phyloP scores from a whole-genome alignment of 2,329 filamentous ascomycete species.

The Periconia digitata region DNA sequence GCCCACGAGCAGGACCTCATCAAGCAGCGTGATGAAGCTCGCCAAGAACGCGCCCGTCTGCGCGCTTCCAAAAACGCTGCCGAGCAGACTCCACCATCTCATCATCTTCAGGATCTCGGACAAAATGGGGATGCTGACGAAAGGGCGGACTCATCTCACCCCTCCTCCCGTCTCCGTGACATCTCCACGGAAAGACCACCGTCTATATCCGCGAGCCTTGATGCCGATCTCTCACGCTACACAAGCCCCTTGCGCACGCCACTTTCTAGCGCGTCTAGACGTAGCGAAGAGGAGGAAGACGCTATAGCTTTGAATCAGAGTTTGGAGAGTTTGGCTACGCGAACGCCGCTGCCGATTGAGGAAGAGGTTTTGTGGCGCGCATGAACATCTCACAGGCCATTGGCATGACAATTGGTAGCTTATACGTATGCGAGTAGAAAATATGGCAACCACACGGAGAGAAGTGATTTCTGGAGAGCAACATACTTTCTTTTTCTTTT shows the following conservation, averaged over 20 bases:
- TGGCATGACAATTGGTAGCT: too few relatives aligned
- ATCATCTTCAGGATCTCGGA: too few relatives aligned
- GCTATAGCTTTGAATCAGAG: constrained; percentile 29
- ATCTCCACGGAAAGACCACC: constrained; percentile 12
- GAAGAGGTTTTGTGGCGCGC: constrained; percentile 42
- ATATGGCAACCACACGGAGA: too few relatives aligned
- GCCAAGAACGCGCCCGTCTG: constrained; percentile 33
- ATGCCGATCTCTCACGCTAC: constrained; percentile 28
- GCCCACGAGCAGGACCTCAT: constrained; percentile 52
- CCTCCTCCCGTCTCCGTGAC: not conserved
- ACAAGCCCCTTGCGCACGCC: constrained; percentile 40
- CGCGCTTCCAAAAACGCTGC: constrained; percentile 24
- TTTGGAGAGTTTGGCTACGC: constrained; percentile 28
- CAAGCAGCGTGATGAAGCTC: constrained; percentile 46
- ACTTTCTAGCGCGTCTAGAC: constrained; percentile 25
- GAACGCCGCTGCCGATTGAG: constrained; percentile 43
- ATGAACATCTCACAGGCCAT: constrained; percentile 8
- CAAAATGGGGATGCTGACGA: constrained; percentile 2
- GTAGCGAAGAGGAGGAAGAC: constrained; percentile 39
- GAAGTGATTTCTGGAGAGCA: too few relatives aligned
- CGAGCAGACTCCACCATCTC: constrained; percentile 6
- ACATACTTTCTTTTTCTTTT: too few relatives aligned
- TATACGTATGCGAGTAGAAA: too few relatives aligned
- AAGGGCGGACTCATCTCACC: constrained; percentile 5
- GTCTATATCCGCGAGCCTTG: constrained; percentile 34